These are phyloP conservation scores for Teunomyces kruisii DNA, from an alignment of 805 yeast genomes.

Conservation along the genomic window DNA sequence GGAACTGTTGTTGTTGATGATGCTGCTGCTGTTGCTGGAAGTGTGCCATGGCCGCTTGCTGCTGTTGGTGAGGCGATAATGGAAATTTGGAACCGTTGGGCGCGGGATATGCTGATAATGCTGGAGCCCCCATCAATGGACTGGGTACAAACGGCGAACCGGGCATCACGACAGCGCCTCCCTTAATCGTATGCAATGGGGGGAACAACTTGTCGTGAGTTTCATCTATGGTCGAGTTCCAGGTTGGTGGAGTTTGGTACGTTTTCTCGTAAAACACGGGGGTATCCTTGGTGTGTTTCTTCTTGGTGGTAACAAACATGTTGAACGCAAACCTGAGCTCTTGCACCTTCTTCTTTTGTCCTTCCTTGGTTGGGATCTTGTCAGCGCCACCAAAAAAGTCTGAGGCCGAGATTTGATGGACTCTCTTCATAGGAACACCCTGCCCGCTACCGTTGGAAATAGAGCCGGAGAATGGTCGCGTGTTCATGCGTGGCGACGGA, in stretches of 20 bases:
- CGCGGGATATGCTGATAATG: slow-evolving; percentile 15
- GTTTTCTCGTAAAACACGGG: slow-evolving; percentile 54
- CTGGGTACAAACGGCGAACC: slow-evolving; percentile 28
- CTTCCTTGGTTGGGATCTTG: slow-evolving; percentile 37
- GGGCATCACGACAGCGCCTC: slow-evolving; percentile 12
- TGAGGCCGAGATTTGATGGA: slow-evolving; percentile 39
- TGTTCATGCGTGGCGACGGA: slow-evolving; percentile 36
- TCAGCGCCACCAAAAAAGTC: slow-evolving; percentile 43
- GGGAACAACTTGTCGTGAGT: slow-evolving; percentile 56
- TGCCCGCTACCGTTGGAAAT: slow-evolving; percentile 14
- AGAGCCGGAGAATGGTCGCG: slow-evolving; percentile 30
- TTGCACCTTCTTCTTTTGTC: slow-evolving; percentile 34
- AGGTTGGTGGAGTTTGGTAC: slow-evolving; percentile 73
- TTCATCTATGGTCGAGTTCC: slow-evolving; percentile 62
- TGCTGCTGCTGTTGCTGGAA: slow-evolving; percentile 17
- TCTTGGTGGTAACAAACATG: slow-evolving; percentile 49
- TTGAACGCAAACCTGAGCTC: slow-evolving; percentile 49
- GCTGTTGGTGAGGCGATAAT: slow-evolving; percentile 31
- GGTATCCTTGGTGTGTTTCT: slow-evolving; percentile 23
- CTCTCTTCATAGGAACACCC: slow-evolving; percentile 7
- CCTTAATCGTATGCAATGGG: slow-evolving; percentile 18
- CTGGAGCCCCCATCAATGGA: slow-evolving; percentile 29
- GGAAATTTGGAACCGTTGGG: slow-evolving; percentile 22
- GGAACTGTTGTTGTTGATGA: slow-evolving; percentile 40
- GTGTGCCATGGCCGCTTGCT: slow-evolving; percentile 29